These are phyloP conservation scores for Pythium aphanidermatum DNA, from an alignment of 352 stramenopile genomes.

Conservation along the genomic window DNA sequence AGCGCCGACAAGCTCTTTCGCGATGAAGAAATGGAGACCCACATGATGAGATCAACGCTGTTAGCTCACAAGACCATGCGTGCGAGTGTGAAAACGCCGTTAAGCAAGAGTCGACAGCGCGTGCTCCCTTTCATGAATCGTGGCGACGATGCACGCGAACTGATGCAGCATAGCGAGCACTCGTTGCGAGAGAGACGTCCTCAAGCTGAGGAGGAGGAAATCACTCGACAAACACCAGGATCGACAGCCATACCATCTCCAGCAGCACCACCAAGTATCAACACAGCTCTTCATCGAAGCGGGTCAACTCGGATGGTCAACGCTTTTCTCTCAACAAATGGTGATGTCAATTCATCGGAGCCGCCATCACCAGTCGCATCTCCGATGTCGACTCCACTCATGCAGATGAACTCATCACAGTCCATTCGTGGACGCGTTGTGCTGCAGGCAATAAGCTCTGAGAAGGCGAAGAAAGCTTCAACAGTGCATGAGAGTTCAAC, in stretches of 20 bases:
- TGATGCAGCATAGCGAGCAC: too few species aligned
- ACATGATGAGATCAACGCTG: slow-evolving; percentile 13
- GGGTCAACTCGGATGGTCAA: not conserved
- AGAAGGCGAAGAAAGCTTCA: not conserved
- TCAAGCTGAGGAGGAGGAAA: too few species aligned
- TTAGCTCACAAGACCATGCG: slow-evolving; percentile 15
- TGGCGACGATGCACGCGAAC: too few species aligned
- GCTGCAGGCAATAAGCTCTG: slow-evolving; percentile 1
- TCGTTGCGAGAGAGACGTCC: too few species aligned
- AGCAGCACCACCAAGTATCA: too few species aligned
- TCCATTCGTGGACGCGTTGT: not conserved
- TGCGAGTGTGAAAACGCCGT: not conserved
- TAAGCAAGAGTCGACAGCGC: too few species aligned
- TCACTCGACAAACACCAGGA: too few species aligned
- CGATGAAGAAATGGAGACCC: slow-evolving; percentile 12
- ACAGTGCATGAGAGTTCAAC: not conserved
- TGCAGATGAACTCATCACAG: not conserved
- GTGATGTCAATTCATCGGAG: not conserved
- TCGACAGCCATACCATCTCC: too few species aligned
- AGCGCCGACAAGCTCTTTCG: slow-evolving; percentile 3
- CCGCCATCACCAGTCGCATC: too few species aligned
- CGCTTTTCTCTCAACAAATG: slow-evolving; percentile 1
- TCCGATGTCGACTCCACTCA: too few species aligned
- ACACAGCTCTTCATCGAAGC: too few species aligned
- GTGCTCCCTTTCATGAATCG: too few species aligned